Evolutionary conservation across 148 eudicot genomes (phyloP).

Genomic region (Cornus suecica): DNA sequence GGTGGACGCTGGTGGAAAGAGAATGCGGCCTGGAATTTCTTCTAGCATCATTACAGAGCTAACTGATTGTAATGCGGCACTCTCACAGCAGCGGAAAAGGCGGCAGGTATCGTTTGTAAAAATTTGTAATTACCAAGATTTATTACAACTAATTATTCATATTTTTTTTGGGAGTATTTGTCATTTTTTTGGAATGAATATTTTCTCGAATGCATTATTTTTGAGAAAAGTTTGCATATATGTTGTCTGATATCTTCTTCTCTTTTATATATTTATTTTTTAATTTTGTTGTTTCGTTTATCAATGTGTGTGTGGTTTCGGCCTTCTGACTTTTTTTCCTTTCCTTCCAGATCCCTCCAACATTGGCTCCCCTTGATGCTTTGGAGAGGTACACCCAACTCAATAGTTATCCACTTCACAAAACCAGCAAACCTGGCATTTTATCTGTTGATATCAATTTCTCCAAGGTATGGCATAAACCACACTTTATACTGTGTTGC

Average conservation of each 20-base stretch:
- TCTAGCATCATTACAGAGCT: slow-evolving; percentile 64
- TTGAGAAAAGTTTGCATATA: neutral
- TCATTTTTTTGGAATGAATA: neutral
- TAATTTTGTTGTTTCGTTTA: too few relatives aligned
- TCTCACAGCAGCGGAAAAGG: slow-evolving; percentile 85
- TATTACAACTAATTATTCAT: neutral
- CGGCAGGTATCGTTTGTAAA: slow-evolving; percentile 54
- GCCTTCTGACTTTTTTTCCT: neutral
- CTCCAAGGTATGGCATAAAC: slow-evolving; percentile 52
- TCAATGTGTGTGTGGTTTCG: too few relatives aligned
- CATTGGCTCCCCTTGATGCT: slow-evolving; percentile 77
- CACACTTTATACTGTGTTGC: neutral
- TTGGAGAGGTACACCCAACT: slow-evolving; percentile 78
- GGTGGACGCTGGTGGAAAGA: slow-evolving; percentile 63
- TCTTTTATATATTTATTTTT: neutral
- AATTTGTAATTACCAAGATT: neutral
- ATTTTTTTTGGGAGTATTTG: neutral
- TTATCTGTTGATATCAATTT: slow-evolving; percentile 65
- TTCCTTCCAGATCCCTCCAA: slow-evolving; percentile 63
- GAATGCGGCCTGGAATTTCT: slow-evolving; percentile 67
- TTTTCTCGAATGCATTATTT: neutral
- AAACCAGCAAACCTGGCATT: slow-evolving; percentile 92
- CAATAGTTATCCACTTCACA: slow-evolving; percentile 79
- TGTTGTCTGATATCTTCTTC: neutral
- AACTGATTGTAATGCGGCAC: slow-evolving; percentile 81